These are phyloP conservation scores for Alternaria sp. DNA, from an alignment of 2,329 filamentous ascomycete genomes.

Conservation along the genomic window DNA sequence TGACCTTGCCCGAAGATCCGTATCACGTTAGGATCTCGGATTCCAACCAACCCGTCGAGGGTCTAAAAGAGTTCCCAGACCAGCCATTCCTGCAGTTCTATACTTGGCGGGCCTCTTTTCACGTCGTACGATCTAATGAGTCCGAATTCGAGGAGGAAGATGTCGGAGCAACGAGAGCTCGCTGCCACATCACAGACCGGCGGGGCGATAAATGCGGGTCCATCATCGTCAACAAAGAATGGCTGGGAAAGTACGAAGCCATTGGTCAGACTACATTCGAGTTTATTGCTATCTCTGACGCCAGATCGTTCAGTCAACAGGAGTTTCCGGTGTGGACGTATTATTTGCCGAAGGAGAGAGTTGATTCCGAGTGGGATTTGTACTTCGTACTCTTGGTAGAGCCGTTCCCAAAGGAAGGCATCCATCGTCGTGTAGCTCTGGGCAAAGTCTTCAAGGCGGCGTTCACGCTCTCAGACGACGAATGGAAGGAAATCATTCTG, in stretches of 20 bases:
- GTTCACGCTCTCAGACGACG: neutral
- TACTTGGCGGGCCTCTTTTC: neutral
- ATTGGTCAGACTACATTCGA: neutral
- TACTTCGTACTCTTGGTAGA: neutral
- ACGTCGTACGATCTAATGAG: neutral
- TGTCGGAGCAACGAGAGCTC: neutral
- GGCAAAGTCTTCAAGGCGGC: neutral
- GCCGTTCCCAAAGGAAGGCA: neutral
- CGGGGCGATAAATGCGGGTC: neutral
- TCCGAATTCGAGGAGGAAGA: fast-evolving
- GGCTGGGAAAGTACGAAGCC: neutral
- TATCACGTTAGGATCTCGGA: fast-evolving
- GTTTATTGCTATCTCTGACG: neutral
- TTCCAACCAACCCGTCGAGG: fast-evolving
- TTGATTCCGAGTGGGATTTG: neutral
- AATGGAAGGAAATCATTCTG: neutral
- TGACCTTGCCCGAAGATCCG: neutral
- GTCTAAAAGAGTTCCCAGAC: neutral
- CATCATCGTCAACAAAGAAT: neutral
- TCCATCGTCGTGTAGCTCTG: neutral
- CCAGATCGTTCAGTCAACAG: neutral
- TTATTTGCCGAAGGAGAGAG: neutral
- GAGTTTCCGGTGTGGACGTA: neutral
- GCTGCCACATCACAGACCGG: neutral
- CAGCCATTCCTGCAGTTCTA: neutral